phyloP scores from a whole-genome alignment of 2,329 filamentous ascomycete species.

The Blumeriella jaapii region DNA sequence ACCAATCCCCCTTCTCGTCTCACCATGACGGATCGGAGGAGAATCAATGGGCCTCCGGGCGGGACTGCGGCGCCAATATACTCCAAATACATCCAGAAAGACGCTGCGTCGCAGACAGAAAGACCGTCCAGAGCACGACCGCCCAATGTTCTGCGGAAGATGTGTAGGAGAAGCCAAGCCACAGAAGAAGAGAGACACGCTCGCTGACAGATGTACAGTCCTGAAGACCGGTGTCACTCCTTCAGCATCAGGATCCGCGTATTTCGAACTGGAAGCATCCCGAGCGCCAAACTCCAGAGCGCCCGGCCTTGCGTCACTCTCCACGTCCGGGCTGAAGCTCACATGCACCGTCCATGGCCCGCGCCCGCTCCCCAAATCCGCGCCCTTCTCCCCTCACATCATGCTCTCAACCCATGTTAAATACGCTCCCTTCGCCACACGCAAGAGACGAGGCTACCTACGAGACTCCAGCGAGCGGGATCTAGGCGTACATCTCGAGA shows the following conservation, averaged over 20 bases:
- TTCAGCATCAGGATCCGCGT: conserved; percentile 87
- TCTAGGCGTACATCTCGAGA: conserved; percentile 81
- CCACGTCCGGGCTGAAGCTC: conserved; percentile 63
- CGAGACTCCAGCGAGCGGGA: conserved; percentile 81
- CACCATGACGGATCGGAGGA: conserved; percentile 75
- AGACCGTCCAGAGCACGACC: conserved; percentile 46
- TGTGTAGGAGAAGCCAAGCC: conserved; percentile 50
- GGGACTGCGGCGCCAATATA: conserved; percentile 67
- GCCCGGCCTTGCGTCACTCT: conserved; percentile 34
- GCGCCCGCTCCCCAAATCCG: conserved; percentile 76
- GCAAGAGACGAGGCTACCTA: conserved; percentile 71
- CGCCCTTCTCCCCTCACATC: conserved; percentile 84
- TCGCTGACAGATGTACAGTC: conserved; percentile 43
- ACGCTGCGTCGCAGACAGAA: conserved; percentile 32
- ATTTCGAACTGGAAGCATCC: conserved; percentile 52
- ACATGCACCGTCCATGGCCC: conserved; percentile 90
- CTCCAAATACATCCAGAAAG: conserved; percentile 37
- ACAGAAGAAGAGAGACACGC: background rate
- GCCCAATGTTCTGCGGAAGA: conserved; percentile 65
- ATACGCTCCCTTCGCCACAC: conserved; percentile 87
- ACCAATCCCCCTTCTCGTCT: conserved; percentile 28
- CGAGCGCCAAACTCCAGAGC: conserved; percentile 36
- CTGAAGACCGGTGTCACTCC: conserved; percentile 86
- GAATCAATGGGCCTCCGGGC: conserved; percentile 78
- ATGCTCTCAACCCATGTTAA: conserved; percentile 90